A percentile compares a stretch with the other conserved stretches of the same genome.
Conservation (phyloP, 495 filamentous ascomycete species). For the Letharia columbiana region DNA sequence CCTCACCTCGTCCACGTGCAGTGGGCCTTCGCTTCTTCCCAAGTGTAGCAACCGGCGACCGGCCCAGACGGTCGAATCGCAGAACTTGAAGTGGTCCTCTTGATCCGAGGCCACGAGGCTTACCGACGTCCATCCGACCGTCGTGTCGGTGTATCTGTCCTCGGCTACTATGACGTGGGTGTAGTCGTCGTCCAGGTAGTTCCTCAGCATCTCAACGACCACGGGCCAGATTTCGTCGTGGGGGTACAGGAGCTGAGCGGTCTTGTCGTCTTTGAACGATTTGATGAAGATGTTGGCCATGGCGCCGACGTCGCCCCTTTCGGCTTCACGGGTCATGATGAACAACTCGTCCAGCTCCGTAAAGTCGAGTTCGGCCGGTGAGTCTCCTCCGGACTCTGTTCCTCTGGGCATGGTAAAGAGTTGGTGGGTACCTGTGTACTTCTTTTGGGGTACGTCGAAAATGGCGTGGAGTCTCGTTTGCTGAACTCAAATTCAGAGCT, state of each 20-base stretch:
- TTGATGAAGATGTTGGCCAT: not conserved
- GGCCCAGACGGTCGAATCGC: constrained; percentile 1
- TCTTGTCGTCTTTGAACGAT: not conserved
- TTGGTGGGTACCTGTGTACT: not conserved
- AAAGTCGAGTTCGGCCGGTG: not conserved
- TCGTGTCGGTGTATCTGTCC: not conserved
- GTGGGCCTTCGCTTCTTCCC: not conserved
- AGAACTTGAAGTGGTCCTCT: not conserved
- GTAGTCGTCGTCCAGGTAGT: not conserved
- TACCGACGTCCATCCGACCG: not conserved
- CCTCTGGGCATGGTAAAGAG: not conserved
- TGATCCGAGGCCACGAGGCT: not conserved
- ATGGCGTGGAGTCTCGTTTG: not conserved
- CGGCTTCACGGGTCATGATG: not conserved
- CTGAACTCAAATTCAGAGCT: not conserved
- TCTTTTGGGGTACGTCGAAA: not conserved
- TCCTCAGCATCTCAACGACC: not conserved
- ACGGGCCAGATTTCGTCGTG: not conserved
- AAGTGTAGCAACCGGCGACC: not conserved
- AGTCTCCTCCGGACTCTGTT: not conserved
- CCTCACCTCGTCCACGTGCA: not conserved
- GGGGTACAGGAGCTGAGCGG: not conserved
- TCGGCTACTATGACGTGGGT: not conserved
- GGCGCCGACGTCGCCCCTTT: not conserved
- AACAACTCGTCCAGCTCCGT: not conserved